A percentile compares a stretch with the other conserved stretches of the same genome.
Conservation (phyloP, 345 rosid genomes). For the Eucalyptus erythrocorys region DNA sequence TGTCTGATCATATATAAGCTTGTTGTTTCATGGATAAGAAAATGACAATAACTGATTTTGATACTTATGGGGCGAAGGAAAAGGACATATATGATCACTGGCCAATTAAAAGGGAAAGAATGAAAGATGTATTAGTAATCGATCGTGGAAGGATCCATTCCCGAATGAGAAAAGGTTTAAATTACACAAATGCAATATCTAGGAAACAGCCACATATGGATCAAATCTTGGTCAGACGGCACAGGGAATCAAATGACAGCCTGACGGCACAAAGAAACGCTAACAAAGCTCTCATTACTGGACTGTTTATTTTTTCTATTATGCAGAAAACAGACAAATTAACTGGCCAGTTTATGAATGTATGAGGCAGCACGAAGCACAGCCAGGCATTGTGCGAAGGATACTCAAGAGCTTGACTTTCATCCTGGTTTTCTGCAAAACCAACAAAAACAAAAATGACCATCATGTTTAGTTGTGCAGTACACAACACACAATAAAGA, state of each 20-base stretch:
- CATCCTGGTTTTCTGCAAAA: conserved; percentile 27
- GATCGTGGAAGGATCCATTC: too few relatives aligned
- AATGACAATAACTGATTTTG: neutral
- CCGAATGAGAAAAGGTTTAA: too few relatives aligned
- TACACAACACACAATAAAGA: neutral
- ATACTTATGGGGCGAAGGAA: neutral
- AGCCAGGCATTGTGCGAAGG: conserved; percentile 5
- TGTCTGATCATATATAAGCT: neutral
- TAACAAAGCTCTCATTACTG: neutral
- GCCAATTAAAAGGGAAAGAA: neutral
- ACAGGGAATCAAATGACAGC: neutral
- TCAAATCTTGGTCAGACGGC: neutral
- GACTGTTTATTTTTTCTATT: neutral
- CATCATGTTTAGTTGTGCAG: neutral
- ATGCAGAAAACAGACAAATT: neutral
- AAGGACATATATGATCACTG: neutral
- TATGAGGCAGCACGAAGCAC: neutral
- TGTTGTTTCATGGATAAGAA: neutral
- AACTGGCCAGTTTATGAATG: neutral
- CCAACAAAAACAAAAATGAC: neutral
- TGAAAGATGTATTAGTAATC: too few relatives aligned
- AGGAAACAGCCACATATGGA: neutral
- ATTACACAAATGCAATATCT: neutral
- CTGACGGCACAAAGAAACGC: neutral
- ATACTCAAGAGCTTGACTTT: conserved; percentile 66